phyloP scores from a whole-genome alignment of 306 rosid genomes.

The Ochetophila trinervis region DNA sequence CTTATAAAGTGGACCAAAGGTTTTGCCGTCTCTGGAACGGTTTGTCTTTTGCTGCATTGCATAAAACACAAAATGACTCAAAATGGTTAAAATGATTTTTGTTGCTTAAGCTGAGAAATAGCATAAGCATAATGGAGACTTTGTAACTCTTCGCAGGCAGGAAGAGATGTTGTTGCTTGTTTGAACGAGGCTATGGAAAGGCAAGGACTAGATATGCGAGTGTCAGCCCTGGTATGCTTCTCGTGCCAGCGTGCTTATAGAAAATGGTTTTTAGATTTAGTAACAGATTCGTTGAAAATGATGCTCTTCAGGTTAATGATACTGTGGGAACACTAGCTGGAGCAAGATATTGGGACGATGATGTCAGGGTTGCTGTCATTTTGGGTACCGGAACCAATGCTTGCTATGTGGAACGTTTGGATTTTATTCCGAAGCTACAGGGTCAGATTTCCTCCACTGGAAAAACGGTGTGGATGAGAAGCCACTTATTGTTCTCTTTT shows the following conservation, averaged over 20 bases:
- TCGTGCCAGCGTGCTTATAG: not conserved
- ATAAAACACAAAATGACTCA: too few relatives aligned
- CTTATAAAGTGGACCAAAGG: conserved; percentile 97
- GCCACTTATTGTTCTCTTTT: not conserved
- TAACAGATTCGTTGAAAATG: conserved; percentile 10
- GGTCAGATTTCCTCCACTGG: conserved; percentile 58
- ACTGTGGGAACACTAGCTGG: conserved; percentile 90
- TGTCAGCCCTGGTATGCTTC: conserved; percentile 79
- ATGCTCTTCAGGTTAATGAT: conserved; percentile 66
- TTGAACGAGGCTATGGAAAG: conserved; percentile 86
- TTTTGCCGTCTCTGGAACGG: conserved; percentile 86
- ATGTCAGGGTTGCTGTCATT: conserved; percentile 84
- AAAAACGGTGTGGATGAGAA: conserved; percentile 50
- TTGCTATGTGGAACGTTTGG: conserved; percentile 69
- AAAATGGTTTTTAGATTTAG: not conserved
- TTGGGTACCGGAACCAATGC: conserved; percentile 98
- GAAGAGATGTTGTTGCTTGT: conserved; percentile 94
- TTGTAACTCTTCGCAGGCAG: conserved; percentile 49
- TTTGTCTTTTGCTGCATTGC: conserved; percentile 23
- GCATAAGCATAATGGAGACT: conserved; percentile 14
- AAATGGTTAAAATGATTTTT: too few relatives aligned
- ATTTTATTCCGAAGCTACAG: conserved; percentile 66
- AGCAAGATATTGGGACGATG: conserved; percentile 82
- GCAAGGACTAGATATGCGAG: conserved; percentile 72
- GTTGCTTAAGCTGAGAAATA: too few relatives aligned